phyloP scores from a whole-genome alignment of 768 basidiomycete genomes.

The Rhizopogon rudus region DNA sequence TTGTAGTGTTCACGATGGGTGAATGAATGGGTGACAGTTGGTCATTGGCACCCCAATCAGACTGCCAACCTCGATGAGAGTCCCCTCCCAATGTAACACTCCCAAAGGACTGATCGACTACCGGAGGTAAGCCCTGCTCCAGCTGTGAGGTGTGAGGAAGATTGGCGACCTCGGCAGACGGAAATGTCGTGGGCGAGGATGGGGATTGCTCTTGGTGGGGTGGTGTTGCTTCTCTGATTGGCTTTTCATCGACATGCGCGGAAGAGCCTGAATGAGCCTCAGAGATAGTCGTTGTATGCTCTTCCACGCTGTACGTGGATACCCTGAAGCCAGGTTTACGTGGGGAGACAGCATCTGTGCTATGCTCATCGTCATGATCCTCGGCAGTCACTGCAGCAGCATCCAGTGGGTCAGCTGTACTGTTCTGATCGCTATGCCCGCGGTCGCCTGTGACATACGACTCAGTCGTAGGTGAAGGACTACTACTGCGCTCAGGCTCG shows the following conservation, averaged over 20 bases:
- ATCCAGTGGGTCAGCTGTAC: slow-evolving; percentile 25
- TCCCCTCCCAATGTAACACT: slow-evolving; percentile 47
- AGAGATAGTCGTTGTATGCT: slow-evolving; percentile 16
- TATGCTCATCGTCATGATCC: slow-evolving; percentile 26
- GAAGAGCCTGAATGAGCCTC: slow-evolving; percentile 10
- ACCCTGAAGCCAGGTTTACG: slow-evolving; percentile 49
- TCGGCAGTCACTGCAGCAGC: slow-evolving; percentile 29
- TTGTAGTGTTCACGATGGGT: slow-evolving; percentile 17
- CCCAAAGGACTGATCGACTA: slow-evolving; percentile 30
- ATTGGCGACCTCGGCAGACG: slow-evolving; percentile 9
- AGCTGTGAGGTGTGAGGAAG: slow-evolving; percentile 23
- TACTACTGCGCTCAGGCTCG: slow-evolving; percentile 15
- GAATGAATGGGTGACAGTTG: slow-evolving; percentile 5
- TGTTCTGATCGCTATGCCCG: slow-evolving; percentile 25
- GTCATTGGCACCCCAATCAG: slow-evolving; percentile 36
- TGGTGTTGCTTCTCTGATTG: slow-evolving; percentile 8
- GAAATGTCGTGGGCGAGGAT: slow-evolving; percentile 3
- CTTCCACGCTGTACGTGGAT: slow-evolving; percentile 17
- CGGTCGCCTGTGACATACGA: slow-evolving; percentile 30
- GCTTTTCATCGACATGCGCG: slow-evolving; percentile 3
- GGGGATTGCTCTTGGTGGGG: slow-evolving; percentile 9
- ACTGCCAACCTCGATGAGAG: slow-evolving; percentile 48
- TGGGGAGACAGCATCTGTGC: slow-evolving; percentile 8
- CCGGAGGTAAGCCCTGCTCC: slow-evolving; percentile 17
- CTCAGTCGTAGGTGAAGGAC: slow-evolving; percentile 23